Percentiles rank a stretch among this genome's conserved stretches.
Conservation (phyloP, 2,329 filamentous ascomycete species). For the Trichothecium sympodiale region DNA sequence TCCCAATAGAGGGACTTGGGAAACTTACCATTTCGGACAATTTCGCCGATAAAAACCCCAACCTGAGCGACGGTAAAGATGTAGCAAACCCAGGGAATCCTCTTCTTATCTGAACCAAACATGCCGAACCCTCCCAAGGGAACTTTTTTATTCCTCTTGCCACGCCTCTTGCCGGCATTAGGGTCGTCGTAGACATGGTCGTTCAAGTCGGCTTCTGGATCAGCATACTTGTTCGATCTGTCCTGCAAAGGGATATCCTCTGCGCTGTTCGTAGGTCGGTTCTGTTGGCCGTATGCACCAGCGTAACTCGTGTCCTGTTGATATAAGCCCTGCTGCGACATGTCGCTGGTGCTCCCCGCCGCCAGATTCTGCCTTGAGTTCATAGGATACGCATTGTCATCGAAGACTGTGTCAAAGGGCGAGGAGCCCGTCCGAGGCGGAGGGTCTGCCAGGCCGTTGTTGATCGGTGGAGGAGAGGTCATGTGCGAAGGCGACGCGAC, state of each 20-base stretch:
- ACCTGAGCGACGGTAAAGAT: constrained; percentile 66
- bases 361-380: constrained; percentile 21
- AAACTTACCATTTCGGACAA: constrained; percentile 68
- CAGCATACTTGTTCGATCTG: constrained; percentile 28
- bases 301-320: constrained; percentile 46
- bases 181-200: constrained; percentile 54
- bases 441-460: constrained; percentile 19
- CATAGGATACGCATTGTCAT: constrained; percentile 54
- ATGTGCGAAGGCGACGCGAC: constrained; percentile 5
- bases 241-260: constrained; percentile 50
- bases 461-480: constrained; percentile 10
- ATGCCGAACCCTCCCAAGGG: constrained; percentile 50
- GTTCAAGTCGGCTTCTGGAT: constrained; percentile 20
- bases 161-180: constrained; percentile 16
- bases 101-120: constrained; percentile 42
- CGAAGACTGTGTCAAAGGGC: constrained; percentile 56
- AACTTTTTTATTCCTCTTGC: constrained; percentile 32
- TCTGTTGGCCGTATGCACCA: constrained; percentile 26
- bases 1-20: too few species aligned
- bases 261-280: constrained; percentile 22
- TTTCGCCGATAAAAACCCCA: constrained; percentile 77
- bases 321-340: constrained; percentile 21
- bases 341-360: constrained; percentile 25
- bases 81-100: constrained; percentile 74
- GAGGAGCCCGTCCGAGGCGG: constrained; percentile 28